These are phyloP conservation scores for Coniosporium tulheliwenetii DNA, from an alignment of 2,329 filamentous ascomycete genomes.

Conservation along the genomic window DNA sequence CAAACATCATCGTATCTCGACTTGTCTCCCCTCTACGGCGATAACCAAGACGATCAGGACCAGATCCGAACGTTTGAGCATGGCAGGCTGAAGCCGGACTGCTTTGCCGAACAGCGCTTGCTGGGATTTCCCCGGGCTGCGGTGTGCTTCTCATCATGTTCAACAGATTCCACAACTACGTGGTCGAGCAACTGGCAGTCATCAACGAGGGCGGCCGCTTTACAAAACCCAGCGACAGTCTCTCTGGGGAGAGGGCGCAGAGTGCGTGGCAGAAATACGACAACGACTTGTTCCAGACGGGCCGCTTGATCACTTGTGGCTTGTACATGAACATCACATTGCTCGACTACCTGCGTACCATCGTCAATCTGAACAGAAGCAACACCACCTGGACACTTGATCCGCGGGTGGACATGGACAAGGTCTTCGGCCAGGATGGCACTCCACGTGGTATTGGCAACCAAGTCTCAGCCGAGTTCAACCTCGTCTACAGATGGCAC, in stretches of 20 bases:
- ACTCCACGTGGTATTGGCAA: conserved; percentile 64
- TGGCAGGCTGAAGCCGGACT: conserved; percentile 57
- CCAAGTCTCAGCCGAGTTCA: conserved; percentile 77
- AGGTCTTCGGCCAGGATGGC: conserved; percentile 36
- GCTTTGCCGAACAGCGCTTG: conserved; percentile 55
- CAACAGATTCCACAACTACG: conserved; percentile 63
- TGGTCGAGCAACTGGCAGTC: conserved; percentile 48
- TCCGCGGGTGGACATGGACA: conserved; percentile 53
- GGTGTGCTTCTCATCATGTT: conserved; percentile 63
- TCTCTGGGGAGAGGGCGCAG: conserved; percentile 31
- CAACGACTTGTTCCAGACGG: conserved; percentile 66
- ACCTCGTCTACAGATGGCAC: conserved; percentile 78
- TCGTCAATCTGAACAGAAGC: conserved; percentile 54
- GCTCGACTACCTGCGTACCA: conserved; percentile 64
- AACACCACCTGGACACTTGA: conserved; percentile 73
- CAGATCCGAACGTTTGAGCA: conserved; percentile 47
- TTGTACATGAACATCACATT: conserved; percentile 68
- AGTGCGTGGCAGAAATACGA: conserved; percentile 52
- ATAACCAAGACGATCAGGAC: conserved; percentile 34
- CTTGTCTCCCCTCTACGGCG: conserved; percentile 55
- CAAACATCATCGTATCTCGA: conserved; percentile 61
- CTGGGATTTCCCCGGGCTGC: conserved; percentile 58
- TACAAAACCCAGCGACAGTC: conserved; percentile 35
- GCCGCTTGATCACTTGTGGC: conserved; percentile 56
- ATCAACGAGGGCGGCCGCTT: conserved; percentile 64